These are phyloP conservation scores for Exophiala sp. DNA, from an alignment of 2,329 filamentous ascomycete species.

Conservation along the genomic window DNA sequence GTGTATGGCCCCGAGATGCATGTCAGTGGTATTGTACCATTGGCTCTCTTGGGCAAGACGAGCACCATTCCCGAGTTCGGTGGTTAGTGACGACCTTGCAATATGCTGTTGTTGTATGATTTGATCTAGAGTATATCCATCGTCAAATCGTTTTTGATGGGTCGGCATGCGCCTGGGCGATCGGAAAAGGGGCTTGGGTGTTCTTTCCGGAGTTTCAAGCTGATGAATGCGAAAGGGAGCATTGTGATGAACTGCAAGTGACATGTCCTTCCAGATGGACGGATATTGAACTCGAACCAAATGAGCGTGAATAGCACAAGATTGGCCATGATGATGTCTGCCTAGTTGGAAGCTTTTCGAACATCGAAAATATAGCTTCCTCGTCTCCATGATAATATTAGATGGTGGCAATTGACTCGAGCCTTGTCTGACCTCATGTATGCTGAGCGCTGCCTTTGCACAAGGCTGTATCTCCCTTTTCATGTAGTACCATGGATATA, in stretches of 20 bases:
- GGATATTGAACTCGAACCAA: conserved; percentile 6
- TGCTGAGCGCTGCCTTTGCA: too few species aligned
- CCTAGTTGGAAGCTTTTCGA: background rate
- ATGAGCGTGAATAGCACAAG: conserved; percentile 14
- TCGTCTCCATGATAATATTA: too few species aligned
- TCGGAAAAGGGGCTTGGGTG: conserved; percentile 14
- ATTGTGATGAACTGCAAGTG: conserved; percentile 4
- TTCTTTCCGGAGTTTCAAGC: conserved; percentile 14
- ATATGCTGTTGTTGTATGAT: conserved; percentile 9
- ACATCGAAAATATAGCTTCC: background rate
- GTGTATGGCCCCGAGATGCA: conserved; percentile 77
- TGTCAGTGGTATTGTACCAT: conserved; percentile 91
- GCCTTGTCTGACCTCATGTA: too few species aligned
- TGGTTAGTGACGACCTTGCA: conserved; percentile 8
- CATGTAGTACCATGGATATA: too few species aligned
- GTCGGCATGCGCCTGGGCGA: conserved; percentile 13
- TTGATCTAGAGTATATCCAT: conserved; percentile 18
- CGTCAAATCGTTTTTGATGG: conserved; percentile 15
- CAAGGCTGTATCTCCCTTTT: too few species aligned
- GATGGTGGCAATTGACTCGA: too few species aligned
- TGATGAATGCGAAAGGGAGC: conserved; percentile 1
- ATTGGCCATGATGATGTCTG: conserved; percentile 14
- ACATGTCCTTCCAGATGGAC: background rate
- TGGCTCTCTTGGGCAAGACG: conserved; percentile 70
- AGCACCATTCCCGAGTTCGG: conserved; percentile 61